A percentile compares a stretch with the other conserved stretches of the same genome.
These are phyloP conservation scores for Aspergillus affinis DNA, from an alignment of 495 filamentous ascomycete species.

Conservation along the genomic window DNA sequence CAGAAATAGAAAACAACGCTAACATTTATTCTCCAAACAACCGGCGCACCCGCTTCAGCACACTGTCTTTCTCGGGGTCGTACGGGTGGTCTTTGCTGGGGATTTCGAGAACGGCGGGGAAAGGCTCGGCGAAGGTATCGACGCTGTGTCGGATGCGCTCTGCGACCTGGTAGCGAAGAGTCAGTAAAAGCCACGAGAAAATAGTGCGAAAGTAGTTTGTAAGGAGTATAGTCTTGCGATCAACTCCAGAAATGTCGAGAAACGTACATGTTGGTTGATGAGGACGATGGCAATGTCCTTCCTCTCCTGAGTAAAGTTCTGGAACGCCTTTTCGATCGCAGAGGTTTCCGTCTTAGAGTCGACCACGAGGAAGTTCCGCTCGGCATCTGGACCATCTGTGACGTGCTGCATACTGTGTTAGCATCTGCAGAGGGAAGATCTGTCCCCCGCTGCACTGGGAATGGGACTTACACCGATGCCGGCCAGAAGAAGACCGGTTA, in stretches of 20 bases:
- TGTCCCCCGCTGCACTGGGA: neutral
- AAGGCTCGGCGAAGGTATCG: constrained; percentile 53
- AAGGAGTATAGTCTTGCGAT: constrained; percentile 4
- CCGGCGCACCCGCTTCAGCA: constrained; percentile 83
- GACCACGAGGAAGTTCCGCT: constrained; percentile 97
- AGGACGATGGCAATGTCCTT: constrained; percentile 96
- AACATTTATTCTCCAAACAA: constrained; percentile 80
- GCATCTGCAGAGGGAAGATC: neutral
- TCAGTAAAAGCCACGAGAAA: constrained; percentile 3
- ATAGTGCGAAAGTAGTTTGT: neutral
- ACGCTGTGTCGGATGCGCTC: constrained; percentile 84
- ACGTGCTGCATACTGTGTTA: constrained; percentile 56
- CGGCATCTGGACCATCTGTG: constrained; percentile 73
- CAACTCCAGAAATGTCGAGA: neutral
- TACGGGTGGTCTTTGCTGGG: constrained; percentile 99
- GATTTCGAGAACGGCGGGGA: constrained; percentile 76
- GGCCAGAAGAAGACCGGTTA: constrained; percentile 90
- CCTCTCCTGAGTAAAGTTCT: constrained; percentile 79
- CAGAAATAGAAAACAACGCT: neutral
- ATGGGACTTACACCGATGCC: constrained; percentile 79
- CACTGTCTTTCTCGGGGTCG: constrained; percentile 98
- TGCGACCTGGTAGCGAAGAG: constrained; percentile 62
- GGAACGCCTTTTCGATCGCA: constrained; percentile 88
- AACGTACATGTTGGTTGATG: constrained; percentile 94
- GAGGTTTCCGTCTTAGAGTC: constrained; percentile 86